Base-by-base conservation (phyloP, 1,284 basidiomycete genomes). In the Trichosporon inkin region DNA sequence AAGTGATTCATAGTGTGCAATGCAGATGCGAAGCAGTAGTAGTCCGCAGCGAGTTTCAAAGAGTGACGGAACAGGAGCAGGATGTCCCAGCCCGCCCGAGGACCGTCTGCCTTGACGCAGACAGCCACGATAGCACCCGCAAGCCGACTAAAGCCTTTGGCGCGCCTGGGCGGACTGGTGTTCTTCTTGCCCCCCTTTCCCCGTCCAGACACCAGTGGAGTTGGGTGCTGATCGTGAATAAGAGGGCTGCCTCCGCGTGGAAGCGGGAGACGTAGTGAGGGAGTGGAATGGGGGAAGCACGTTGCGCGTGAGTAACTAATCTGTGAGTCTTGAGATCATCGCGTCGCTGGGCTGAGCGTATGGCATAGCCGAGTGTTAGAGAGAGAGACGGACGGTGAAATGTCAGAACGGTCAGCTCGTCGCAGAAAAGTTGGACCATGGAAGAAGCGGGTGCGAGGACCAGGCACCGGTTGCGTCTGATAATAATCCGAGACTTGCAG, bases 191-290 rank as follows among this genome's bases (percentile, higher is more conserved):
- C 71, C 63, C 70, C 63, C 73, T 75, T 75, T 75, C 73, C 73
- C 73, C 73, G 73, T 73, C 72, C 72, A 68, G 62, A 57, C 58
- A 61, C 69, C 69, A 67, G 70, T 64, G 63, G 68, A 65, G 62
- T 72, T 71, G 63, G 65, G 72, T 66, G 72, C 60, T 62, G 72
- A 69, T 67, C 73, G 73, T 75, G 73, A 73, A 75, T 75, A 75
- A 71, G 66, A 65, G 64, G 71, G 70, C 70, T 63, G 63, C 36
- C 38, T 36, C 36, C 24, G 22, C 3, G 44, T 19, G 56, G 14
- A 36, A 37, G 47, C 40, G 58, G 19, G 40, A 56, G 39, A 19
- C 28, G 22, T 28, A 51, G 16, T 51, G 55, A 34, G 36, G 44
- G 47, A 41, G 39, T 32, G n/a, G n/a, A 32, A 24, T 54, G 39